Base-by-base conservation (phyloP, 805 yeast genomes). In the Metschnikowia picachoensis region DNA sequence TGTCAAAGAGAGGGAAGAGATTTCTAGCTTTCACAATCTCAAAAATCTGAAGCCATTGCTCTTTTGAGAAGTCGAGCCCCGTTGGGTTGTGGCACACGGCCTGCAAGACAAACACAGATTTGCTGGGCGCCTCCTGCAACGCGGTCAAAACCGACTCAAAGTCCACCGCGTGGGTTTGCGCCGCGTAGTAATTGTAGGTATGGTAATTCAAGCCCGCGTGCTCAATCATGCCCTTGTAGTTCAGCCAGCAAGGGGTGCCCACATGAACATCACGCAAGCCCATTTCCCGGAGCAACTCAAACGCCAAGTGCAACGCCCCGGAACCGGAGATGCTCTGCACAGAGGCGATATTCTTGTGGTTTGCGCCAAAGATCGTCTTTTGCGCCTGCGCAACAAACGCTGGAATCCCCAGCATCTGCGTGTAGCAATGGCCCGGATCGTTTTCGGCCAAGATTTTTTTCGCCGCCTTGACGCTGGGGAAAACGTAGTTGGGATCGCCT, bases 11-110 rank as follows among this genome's bases (percentile, higher is more conserved):
- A 3, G 66, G 62, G 40, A 65, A 59, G 41, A 68, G 50, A 16
- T 60, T 50, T 29, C 58, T 58, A 28, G 45, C 37, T 45, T 64
- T 59, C 31, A 67, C 38, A 33, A 66, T 44, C 25, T 49, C 55
- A 15, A 60, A 58, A 28, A 71, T 62, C 44, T 57, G 48, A 35
- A 45, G 49, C 76, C 76, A 71, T 51, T 71, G 73, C 8, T 64
- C 67, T 37, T 56, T 41, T 27, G 66, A 43, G 47, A 60, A 66
- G 53, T 71, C 76, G 13, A 70, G 66, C 1, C 75, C 76, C 13
- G 76, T 71, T 4, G 76, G 76, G 54, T 71, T 71, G 57, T 71
- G 76, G 53, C 76, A 71, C 45, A 74, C 70, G 13, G 72, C 67
- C 52, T 71, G 76, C 38, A 71, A 58, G 27, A 71, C 50, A 47